Conservation (phyloP, 1,284 basidiomycete species). For the Apiotrichum brassicae region DNA sequence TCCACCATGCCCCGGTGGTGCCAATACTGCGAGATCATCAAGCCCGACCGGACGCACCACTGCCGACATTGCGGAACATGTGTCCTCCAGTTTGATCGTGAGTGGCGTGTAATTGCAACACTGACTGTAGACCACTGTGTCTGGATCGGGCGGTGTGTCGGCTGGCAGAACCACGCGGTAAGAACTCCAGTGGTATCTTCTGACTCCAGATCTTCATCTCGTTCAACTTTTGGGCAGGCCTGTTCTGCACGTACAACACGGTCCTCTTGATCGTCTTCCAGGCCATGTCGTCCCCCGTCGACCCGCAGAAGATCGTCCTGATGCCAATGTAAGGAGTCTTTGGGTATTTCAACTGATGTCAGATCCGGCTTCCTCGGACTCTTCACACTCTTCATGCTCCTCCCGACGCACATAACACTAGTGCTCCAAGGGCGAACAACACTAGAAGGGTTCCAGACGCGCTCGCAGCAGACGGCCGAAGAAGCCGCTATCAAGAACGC, state of each 20-base stretch:
- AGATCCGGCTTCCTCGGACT: constrained; percentile 39
- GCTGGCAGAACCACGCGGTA: constrained; percentile 45
- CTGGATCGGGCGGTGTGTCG: constrained; percentile 46
- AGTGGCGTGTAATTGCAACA: background rate
- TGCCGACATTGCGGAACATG: constrained; percentile 46
- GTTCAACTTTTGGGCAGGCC: constrained; percentile 40
- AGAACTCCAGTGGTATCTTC: background rate
- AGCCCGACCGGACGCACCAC: constrained; percentile 45
- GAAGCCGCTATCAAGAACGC: constrained; percentile 22
- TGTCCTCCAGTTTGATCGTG: constrained; percentile 39
- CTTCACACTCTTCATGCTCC: constrained; percentile 35
- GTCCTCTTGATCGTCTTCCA: constrained; percentile 27
- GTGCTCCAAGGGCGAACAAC: constrained; percentile 36
- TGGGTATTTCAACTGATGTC: no score
- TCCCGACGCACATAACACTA: constrained; percentile 33
- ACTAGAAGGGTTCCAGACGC: constrained; percentile 35
- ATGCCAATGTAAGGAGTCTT: constrained; percentile 40
- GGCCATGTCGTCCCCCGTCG: constrained; percentile 16
- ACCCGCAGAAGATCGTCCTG: constrained; percentile 40
- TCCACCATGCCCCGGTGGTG: constrained; percentile 32
- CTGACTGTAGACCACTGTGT: constrained; percentile 33
- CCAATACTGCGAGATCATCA: constrained; percentile 40
- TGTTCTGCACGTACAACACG: constrained; percentile 35
- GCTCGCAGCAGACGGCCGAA: constrained; percentile 37
- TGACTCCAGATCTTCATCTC: constrained; percentile 39